These are phyloP conservation scores for Trifolium pratense DNA, from an alignment of 306 rosid genomes.

Conservation along the genomic window DNA sequence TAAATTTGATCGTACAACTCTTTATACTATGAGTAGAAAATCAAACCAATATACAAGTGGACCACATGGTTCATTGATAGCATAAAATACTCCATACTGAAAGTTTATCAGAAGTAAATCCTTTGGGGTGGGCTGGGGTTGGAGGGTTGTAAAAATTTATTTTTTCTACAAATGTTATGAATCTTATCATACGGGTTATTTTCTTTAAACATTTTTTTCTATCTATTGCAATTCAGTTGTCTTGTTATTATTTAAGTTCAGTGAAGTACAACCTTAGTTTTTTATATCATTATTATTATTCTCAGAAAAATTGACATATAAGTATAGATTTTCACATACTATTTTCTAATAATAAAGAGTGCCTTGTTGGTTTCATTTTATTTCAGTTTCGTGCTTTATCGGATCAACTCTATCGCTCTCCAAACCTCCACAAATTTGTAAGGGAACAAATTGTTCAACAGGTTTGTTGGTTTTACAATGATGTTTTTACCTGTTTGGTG, in stretches of 20 bases:
- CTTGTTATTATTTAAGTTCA: background rate
- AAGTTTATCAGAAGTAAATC: slow-evolving; percentile 5
- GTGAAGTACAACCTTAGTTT: background rate
- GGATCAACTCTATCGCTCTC: slow-evolving; percentile 91
- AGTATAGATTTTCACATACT: slow-evolving; percentile 2
- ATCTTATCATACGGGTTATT: slow-evolving; percentile 21
- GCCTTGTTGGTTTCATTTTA: slow-evolving; percentile 42
- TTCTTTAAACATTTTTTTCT: background rate
- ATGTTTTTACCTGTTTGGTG: slow-evolving; percentile 1
- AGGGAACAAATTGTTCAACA: slow-evolving; percentile 80
- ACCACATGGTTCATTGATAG: background rate
- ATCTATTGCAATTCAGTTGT: slow-evolving; percentile 2
- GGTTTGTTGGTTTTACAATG: slow-evolving; percentile 55
- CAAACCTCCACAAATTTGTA: slow-evolving; percentile 78
- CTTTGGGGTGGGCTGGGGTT: background rate
- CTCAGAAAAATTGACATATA: slow-evolving; percentile 12
- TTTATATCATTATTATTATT: background rate
- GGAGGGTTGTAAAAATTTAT: background rate
- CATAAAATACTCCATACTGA: background rate
- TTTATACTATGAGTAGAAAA: background rate
- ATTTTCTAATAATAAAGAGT: slow-evolving; percentile 24
- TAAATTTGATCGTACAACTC: background rate
- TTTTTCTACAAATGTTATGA: slow-evolving; percentile 5
- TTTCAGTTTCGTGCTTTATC: slow-evolving; percentile 93
- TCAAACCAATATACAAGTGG: background rate